These are phyloP conservation scores for Leccinum griseonigrum DNA, from an alignment of 1,284 basidiomycete species.

Conservation along the genomic window DNA sequence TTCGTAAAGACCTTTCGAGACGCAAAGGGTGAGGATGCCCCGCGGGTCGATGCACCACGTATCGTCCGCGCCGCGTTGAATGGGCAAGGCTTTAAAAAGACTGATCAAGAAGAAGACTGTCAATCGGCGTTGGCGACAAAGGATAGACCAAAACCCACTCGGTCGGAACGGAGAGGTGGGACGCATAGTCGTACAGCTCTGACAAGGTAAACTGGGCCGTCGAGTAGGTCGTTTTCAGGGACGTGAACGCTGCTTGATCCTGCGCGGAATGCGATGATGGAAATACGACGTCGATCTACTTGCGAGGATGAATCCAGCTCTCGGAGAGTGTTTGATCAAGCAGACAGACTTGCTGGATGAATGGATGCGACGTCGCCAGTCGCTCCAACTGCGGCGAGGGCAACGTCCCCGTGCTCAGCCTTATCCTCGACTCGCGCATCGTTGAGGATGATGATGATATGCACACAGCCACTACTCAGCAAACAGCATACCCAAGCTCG, in stretches of 20 bases:
- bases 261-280: conserved; percentile 40
- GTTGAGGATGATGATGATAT: neutral
- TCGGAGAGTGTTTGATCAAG: neutral
- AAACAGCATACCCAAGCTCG: conserved; percentile 1
- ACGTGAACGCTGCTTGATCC: conserved; percentile 34
- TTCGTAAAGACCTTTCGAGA: conserved; percentile 55
- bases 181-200: conserved; percentile 39
- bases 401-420: conserved; percentile 29
- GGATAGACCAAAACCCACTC: conserved; percentile 12
- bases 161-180: conserved; percentile 4
- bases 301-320: conserved; percentile 8
- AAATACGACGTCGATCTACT: conserved; percentile 56
- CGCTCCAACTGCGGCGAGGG: conserved; percentile 32
- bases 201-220: conserved; percentile 41
- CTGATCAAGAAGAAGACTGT: conserved; percentile 18
- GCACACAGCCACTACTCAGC: conserved; percentile 19
- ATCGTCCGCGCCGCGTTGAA: conserved; percentile 42
- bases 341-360: conserved; percentile 47
- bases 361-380: conserved; percentile 45
- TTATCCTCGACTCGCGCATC: conserved; percentile 21
- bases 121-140: neutral
- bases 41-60: conserved; percentile 64
- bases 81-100: conserved; percentile 37
- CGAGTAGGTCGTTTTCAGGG: conserved; percentile 42
- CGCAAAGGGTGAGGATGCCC: conserved; percentile 52